A percentile compares a stretch with the other conserved stretches of the same genome.
Conservation (phyloP, 108 stramenopile genomes). For the Epipyxis sp. region DNA sequence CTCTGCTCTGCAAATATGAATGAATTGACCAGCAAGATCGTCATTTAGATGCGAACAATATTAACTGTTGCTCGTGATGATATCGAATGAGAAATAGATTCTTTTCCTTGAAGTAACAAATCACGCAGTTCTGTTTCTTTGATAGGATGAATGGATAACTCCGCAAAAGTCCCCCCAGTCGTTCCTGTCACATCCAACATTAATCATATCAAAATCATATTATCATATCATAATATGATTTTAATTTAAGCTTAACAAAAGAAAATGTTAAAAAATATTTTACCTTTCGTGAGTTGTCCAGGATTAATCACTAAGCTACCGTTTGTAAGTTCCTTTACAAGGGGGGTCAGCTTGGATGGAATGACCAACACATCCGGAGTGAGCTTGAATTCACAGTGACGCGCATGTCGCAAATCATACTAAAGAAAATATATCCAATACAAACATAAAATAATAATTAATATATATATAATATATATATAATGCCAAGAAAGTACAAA, state of each 20-base stretch:
- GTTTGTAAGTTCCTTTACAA: conserved; percentile 63
- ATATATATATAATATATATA: too few species aligned
- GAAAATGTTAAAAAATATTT: too few species aligned
- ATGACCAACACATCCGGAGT: conserved; percentile 83
- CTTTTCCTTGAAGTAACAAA: background rate
- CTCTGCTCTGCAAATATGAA: too few species aligned
- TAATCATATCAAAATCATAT: too few species aligned
- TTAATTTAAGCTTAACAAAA: too few species aligned
- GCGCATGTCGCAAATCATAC: conserved; percentile 71
- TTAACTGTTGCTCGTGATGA: background rate
- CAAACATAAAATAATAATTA: too few species aligned
- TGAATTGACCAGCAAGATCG: too few species aligned
- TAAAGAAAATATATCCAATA: too few species aligned
- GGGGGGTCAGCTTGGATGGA: conserved; percentile 78
- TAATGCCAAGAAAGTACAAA: too few species aligned
- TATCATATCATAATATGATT: too few species aligned
- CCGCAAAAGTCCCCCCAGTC: conserved; percentile 85
- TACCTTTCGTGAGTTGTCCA: conserved; percentile 65
- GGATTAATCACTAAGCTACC: conserved; percentile 74
- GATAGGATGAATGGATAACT: conserved; percentile 72
- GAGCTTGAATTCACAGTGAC: conserved; percentile 70
- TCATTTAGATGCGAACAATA: background rate
- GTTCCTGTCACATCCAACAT: too few species aligned
- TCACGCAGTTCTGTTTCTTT: background rate
- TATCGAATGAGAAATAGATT: background rate